These are phyloP conservation scores for Scheffersomyces spartinae DNA, from an alignment of 805 yeast species.

Conservation along the genomic window DNA sequence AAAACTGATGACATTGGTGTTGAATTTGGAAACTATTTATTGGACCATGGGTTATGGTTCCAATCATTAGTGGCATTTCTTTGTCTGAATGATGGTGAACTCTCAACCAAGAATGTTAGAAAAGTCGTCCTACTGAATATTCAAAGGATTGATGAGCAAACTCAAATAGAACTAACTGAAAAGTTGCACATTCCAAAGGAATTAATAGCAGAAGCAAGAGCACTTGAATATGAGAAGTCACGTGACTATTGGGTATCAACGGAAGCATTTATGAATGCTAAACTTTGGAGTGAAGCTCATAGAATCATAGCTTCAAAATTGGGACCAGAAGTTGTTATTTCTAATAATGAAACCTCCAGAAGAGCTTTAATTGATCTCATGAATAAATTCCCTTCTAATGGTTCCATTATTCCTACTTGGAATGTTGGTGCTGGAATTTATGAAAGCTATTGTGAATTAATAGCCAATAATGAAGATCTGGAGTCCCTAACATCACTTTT, in stretches of 20 bases:
- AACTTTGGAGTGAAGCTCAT: conserved; percentile 54
- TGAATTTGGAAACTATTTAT: conserved; percentile 39
- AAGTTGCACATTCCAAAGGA: conserved; percentile 39
- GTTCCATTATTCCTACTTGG: conserved; percentile 36
- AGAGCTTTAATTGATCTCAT: conserved; percentile 28
- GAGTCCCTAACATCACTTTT: no score
- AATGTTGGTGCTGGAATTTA: conserved; percentile 48
- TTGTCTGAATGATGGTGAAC: conserved; percentile 39
- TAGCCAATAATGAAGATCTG: no score
- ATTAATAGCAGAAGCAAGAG: conserved; percentile 45
- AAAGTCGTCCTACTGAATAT: conserved; percentile 22
- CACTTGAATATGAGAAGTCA: conserved; percentile 37
- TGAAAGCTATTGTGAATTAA: conserved; percentile 33
- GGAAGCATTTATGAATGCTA: conserved; percentile 49
- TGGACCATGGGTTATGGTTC: conserved; percentile 33
- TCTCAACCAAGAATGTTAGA: conserved; percentile 31
- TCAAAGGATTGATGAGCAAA: conserved; percentile 14
- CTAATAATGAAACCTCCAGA: conserved; percentile 25
- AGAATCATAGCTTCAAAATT: conserved; percentile 38
- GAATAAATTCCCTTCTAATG: conserved; percentile 29
- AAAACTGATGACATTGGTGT: conserved; percentile 16
- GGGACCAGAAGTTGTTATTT: conserved; percentile 63
- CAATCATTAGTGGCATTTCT: conserved; percentile 56
- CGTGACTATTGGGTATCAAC: conserved; percentile 52
- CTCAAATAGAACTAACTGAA: no score